These are phyloP conservation scores for Coemansia sp. DNA, from an alignment of 192 early-diverging fungal genomes.

Conservation along the genomic window DNA sequence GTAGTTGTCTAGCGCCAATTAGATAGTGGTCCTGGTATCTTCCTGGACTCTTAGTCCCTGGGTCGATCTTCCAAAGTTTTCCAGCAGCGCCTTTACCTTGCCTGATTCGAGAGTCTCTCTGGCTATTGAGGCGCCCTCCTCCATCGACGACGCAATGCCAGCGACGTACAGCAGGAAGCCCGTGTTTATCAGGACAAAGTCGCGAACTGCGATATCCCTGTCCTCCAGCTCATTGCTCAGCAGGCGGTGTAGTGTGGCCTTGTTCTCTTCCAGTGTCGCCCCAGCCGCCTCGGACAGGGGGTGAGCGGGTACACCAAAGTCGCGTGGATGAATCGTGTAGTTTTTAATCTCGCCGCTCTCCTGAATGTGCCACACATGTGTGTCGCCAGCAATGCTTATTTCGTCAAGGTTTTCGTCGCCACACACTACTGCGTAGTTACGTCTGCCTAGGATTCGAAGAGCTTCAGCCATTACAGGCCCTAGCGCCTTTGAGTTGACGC, in stretches of 20 bases:
- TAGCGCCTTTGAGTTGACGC: constrained; percentile 75
- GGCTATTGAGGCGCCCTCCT: constrained; percentile 74
- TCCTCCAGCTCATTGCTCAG: constrained; percentile 62
- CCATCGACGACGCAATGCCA: constrained; percentile 67
- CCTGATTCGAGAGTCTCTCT: constrained; percentile 71
- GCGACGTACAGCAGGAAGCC: constrained; percentile 75
- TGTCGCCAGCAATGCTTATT: constrained; percentile 82
- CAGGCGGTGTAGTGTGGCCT: constrained; percentile 61
- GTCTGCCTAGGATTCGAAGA: constrained; percentile 69
- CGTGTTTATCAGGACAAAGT: constrained; percentile 89
- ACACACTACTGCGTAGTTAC: constrained; percentile 84
- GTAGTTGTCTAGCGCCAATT: not conserved
- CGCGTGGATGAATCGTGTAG: constrained; percentile 66
- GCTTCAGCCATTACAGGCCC: constrained; percentile 81
- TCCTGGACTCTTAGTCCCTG: constrained; percentile 15
- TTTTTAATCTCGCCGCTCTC: constrained; percentile 60
- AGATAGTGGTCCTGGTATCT: not conserved
- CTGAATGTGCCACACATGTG: constrained; percentile 82
- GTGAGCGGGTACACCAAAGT: constrained; percentile 78
- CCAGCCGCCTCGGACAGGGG: constrained; percentile 62
- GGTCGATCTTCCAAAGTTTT: constrained; percentile 55
- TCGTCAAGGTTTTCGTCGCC: constrained; percentile 87
- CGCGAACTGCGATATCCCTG: constrained; percentile 64
- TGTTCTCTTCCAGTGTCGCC: constrained; percentile 76
- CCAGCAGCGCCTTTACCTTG: constrained; percentile 60